These are phyloP conservation scores for Dimargaris cristalligena DNA, from an alignment of 192 early-diverging fungal species.

Conservation along the genomic window DNA sequence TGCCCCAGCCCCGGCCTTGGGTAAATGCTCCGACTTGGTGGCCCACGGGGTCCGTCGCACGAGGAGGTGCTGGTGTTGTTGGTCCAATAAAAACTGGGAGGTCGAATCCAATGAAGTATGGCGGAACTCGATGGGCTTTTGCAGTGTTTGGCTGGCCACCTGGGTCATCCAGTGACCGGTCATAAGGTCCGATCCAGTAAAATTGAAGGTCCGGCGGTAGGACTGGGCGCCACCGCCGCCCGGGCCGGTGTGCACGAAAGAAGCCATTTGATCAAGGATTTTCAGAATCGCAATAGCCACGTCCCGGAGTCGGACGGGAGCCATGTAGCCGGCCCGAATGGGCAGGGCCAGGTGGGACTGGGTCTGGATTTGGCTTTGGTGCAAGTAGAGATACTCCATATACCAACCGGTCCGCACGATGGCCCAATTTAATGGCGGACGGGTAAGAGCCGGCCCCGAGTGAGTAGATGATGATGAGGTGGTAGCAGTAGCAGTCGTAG, in stretches of 20 bases:
- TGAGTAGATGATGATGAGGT: no score
- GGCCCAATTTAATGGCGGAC: slow-evolving; percentile 1
- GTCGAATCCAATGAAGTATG: neutral
- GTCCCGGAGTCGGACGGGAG: slow-evolving; percentile 8
- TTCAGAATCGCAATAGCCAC: neutral
- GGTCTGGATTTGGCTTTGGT: neutral
- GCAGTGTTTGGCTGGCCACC: neutral
- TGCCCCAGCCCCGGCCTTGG: no score
- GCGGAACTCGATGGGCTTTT: neutral
- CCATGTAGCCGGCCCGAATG: slow-evolving; percentile 3
- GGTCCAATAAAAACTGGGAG: neutral
- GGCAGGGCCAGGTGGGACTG: neutral
- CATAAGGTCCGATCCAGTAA: slow-evolving; percentile 2
- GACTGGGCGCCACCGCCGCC: no score
- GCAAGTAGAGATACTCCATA: slow-evolving; percentile 10
- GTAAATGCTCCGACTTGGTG: neutral
- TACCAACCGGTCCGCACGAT: slow-evolving; percentile 9
- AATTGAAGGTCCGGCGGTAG: slow-evolving; percentile 7
- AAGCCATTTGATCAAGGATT: neutral
- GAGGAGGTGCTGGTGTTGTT: neutral
- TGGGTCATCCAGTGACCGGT: slow-evolving; percentile 2
- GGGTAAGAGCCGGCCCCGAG: no score
- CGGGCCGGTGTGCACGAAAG: no score
- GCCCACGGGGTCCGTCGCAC: neutral
- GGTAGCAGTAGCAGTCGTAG: neutral